These are phyloP conservation scores for Alternaria viburni DNA, from an alignment of 2,329 filamentous ascomycete species.

Conservation along the genomic window DNA sequence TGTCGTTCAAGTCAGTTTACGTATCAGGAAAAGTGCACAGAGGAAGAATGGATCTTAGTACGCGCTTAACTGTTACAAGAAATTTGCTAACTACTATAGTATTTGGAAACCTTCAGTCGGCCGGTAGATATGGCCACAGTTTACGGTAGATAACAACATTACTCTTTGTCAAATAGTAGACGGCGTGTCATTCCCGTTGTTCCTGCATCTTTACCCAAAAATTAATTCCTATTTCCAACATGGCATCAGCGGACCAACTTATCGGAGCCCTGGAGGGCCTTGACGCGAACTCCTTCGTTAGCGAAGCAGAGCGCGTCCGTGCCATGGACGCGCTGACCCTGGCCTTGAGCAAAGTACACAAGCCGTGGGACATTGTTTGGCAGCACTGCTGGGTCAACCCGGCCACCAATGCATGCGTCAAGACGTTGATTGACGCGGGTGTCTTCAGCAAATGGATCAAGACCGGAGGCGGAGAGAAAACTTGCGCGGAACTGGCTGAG, in stretches of 20 bases:
- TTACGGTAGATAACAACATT: neutral
- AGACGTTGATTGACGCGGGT: conserved; percentile 9
- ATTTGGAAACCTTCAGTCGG: neutral
- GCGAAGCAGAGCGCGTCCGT: conserved; percentile 7
- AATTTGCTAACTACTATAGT: neutral
- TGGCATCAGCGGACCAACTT: conserved; percentile 8
- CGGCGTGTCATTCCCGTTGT: neutral
- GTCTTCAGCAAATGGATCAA: conserved; percentile 9
- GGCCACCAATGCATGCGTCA: conserved; percentile 8
- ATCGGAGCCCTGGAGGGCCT: conserved; percentile 3
- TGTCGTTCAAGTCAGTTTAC: neutral
- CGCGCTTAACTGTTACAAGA: neutral
- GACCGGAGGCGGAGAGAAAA: conserved; percentile 2
- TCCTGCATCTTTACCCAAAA: conserved; percentile 4
- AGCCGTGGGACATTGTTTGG: conserved; percentile 9
- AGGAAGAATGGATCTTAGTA: neutral
- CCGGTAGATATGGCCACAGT: neutral
- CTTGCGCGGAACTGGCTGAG: conserved; percentile 2
- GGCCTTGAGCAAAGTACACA: conserved; percentile 6
- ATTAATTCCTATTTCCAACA: conserved; percentile 3
- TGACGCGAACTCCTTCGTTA: conserved; percentile 6
- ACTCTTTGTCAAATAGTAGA: neutral
- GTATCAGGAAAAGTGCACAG: neutral
- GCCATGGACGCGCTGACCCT: conserved; percentile 5
- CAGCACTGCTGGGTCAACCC: conserved; percentile 8